Conservation (phyloP, 768 basidiomycete species). For the Paxillus involutus region DNA sequence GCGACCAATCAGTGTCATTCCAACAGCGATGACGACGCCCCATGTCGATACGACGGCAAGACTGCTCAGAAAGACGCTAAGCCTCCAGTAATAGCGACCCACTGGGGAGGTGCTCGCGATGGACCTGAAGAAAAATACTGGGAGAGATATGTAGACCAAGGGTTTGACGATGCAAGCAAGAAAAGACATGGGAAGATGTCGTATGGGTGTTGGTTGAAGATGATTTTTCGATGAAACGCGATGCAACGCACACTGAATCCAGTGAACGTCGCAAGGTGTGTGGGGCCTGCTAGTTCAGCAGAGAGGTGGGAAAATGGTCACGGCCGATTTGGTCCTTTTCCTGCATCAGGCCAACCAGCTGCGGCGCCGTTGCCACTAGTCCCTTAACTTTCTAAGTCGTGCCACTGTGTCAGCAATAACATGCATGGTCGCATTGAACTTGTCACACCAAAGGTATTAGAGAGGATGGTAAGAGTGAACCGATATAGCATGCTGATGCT, state of each 20-base stretch:
- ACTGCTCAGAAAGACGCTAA: slow-evolving; percentile 70
- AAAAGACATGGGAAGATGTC: slow-evolving; percentile 54
- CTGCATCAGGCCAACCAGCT: background rate
- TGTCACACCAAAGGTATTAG: no score
- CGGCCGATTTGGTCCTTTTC: slow-evolving; percentile 4
- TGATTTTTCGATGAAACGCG: slow-evolving; percentile 9
- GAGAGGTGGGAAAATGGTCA: slow-evolving; percentile 31
- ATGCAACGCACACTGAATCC: slow-evolving; percentile 25
- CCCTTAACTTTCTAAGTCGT: no score
- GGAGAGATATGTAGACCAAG: slow-evolving; percentile 75
- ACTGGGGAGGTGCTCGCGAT: slow-evolving; percentile 54
- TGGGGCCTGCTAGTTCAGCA: slow-evolving; percentile 15
- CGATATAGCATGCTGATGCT: no score
- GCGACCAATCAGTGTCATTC: slow-evolving; percentile 64
- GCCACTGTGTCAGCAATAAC: no score
- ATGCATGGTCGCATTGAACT: no score
- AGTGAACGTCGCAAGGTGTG: slow-evolving; percentile 18
- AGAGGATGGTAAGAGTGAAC: no score
- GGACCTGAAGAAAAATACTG: slow-evolving; percentile 62
- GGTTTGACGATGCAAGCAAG: slow-evolving; percentile 62
- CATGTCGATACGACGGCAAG: slow-evolving; percentile 70
- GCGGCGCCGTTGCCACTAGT: no score
- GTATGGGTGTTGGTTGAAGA: slow-evolving; percentile 13
- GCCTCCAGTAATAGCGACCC: slow-evolving; percentile 71
- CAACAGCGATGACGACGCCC: slow-evolving; percentile 67